A percentile compares a stretch with the other conserved stretches of the same genome.
phyloP scores from a whole-genome alignment of 2,329 filamentous ascomycete genomes.

The Aspergillus quadricinctus region DNA sequence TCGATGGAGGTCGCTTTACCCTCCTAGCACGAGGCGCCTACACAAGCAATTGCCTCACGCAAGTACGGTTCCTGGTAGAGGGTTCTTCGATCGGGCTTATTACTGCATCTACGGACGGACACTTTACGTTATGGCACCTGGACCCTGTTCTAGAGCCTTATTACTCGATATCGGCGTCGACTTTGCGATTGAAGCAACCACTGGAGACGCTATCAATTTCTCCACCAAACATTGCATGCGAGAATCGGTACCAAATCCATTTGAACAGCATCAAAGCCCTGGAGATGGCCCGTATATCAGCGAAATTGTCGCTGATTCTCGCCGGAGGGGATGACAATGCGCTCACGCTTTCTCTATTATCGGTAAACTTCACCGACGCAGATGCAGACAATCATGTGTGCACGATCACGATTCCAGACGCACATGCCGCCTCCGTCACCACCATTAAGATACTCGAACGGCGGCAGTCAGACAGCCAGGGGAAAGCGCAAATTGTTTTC shows the following conservation, averaged over 20 bases:
- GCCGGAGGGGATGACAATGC: conserved; percentile 89
- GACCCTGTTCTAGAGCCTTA: conserved; percentile 24
- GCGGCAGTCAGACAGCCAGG: conserved; percentile 2
- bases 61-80: conserved; percentile 44
- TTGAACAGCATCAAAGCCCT: conserved; percentile 72
- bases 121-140: conserved; percentile 60
- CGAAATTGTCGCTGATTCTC: conserved; percentile 50
- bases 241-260: conserved; percentile 54
- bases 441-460: conserved; percentile 30
- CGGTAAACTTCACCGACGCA: conserved; percentile 7
- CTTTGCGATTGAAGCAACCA: conserved; percentile 14
- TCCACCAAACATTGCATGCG: conserved; percentile 28
- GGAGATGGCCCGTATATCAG: conserved; percentile 27
- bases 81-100: conserved; percentile 42
- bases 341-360: conserved; percentile 55
- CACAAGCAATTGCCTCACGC: conserved; percentile 71
- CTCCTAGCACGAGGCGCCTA: conserved; percentile 56
- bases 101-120: conserved; percentile 80
- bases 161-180: conserved; percentile 20
- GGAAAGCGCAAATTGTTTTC: conserved; percentile 18
- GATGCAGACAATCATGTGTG: conserved; percentile 17
- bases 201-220: conserved; percentile 19
- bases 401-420: conserved; percentile 36
- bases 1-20: conserved; percentile 21
- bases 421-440: conserved; percentile 44